phyloP scores from a whole-genome alignment of 371 early-diverging fungal species.

The Mortierella sp. region DNA sequence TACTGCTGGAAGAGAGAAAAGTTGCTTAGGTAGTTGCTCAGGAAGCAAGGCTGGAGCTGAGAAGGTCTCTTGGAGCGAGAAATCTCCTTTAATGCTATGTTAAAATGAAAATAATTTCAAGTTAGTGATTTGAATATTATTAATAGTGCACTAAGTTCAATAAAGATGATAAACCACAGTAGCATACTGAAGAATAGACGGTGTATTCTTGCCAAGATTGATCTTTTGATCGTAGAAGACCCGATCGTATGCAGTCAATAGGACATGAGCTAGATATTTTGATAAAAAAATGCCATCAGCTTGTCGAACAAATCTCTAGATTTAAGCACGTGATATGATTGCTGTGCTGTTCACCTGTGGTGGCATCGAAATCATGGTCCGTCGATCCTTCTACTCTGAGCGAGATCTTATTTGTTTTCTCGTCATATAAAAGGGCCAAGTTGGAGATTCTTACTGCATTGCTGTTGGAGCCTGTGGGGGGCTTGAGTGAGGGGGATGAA shows the following conservation, averaged over 20 bases:
- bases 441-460: constrained; percentile 9
- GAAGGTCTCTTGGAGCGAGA: constrained; percentile 40
- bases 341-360: constrained; percentile 20
- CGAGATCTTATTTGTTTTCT: constrained; percentile 34
- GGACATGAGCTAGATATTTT: constrained; percentile 26
- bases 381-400: constrained; percentile 28
- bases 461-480: not conserved
- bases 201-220: constrained; percentile 10
- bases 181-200: constrained; percentile 22
- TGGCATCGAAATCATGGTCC: constrained; percentile 22
- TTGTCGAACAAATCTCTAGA: not conserved
- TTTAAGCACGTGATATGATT: not conserved
- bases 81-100: constrained; percentile 28
- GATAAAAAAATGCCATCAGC: not conserved
- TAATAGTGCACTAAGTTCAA: not conserved
- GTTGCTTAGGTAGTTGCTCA: constrained; percentile 31
- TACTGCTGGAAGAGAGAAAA: constrained; percentile 44
- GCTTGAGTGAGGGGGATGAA: not conserved
- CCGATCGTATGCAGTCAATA: constrained; percentile 39
- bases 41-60: constrained; percentile 31
- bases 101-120: not conserved
- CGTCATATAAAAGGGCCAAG: constrained; percentile 32
- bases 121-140: not conserved
- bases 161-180: not conserved
- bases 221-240: constrained; percentile 41